A percentile compares a stretch with the other conserved stretches of the same genome.
phyloP scores from a whole-genome alignment of 441 rosid species.

The Erodium texanum region DNA sequence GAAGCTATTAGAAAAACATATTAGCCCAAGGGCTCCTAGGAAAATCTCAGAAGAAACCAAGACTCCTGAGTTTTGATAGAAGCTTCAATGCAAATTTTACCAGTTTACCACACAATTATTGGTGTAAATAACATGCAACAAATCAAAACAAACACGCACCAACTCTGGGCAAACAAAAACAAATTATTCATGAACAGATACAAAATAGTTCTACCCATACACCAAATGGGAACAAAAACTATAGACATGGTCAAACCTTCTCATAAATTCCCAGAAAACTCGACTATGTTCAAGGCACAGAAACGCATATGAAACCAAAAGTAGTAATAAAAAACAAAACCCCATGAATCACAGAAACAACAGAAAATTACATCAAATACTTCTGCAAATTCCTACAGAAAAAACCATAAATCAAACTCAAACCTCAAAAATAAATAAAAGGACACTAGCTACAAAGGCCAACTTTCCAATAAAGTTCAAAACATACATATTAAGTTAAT shows the following conservation, averaged over 20 bases:
- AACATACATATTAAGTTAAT: background rate
- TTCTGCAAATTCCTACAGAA: background rate
- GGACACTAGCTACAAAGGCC: background rate
- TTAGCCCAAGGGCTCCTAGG: background rate
- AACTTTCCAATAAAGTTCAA: background rate
- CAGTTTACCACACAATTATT: background rate
- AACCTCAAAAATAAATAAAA: background rate
- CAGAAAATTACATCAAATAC: background rate
- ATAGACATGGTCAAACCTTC: background rate
- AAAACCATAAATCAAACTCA: background rate
- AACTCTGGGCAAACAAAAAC: background rate
- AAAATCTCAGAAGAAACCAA: background rate
- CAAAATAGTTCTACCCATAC: background rate
- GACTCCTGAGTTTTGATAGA: background rate
- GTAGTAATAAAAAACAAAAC: background rate
- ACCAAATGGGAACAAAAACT: background rate
- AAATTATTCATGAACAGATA: background rate
- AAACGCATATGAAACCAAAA: slow-evolving; percentile 12
- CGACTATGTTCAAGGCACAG: background rate
- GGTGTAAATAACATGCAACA: background rate
- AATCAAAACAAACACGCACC: background rate
- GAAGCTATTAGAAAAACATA: background rate
- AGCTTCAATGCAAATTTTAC: background rate
- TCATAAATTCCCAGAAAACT: no score
- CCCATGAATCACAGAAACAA: background rate